phyloP scores from a whole-genome alignment of 352 stramenopile genomes.

The Phytopythium helicoides region DNA sequence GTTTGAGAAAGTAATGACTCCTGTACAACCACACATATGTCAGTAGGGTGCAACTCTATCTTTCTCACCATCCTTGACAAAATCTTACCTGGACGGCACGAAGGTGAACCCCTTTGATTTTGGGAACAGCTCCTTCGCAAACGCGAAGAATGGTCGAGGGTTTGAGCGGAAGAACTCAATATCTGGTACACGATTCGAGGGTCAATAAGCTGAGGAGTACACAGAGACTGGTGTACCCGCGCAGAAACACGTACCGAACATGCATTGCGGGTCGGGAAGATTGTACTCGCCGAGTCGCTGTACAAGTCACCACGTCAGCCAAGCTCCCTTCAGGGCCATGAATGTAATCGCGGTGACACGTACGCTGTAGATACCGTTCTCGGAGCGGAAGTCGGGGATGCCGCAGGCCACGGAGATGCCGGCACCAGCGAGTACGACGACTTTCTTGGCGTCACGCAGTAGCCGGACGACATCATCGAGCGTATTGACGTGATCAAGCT shows the following conservation, averaged over 20 bases:
- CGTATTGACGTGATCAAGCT: conserved; percentile 53
- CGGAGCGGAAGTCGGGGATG: conserved; percentile 98
- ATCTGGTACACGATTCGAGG: conserved; percentile 46
- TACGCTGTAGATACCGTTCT: conserved; percentile 90
- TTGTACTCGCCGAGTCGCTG: conserved; percentile 81
- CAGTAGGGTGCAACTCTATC: too few species aligned
- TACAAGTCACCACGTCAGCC: background rate
- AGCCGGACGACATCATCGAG: conserved; percentile 76
- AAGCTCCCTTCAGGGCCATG: background rate
- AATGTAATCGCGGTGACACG: conserved; percentile 17
- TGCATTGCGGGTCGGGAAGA: conserved; percentile 81
- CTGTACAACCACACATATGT: conserved; percentile 9
- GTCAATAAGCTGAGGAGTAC: too few species aligned
- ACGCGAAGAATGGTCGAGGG: conserved; percentile 96
- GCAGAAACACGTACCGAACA: conserved; percentile 84
- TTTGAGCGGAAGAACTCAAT: conserved; percentile 97
- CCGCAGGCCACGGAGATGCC: conserved; percentile 97
- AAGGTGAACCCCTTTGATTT: conserved; percentile 83
- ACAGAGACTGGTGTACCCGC: too few species aligned
- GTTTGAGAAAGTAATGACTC: conserved; percentile 96
- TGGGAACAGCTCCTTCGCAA: conserved; percentile 89
- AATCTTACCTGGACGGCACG: conserved; percentile 52
- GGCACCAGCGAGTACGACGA: conserved; percentile 92
- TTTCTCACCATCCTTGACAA: conserved; percentile 3
- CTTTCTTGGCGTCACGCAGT: conserved; percentile 77